Evolutionary conservation across 306 rosid genomes (phyloP), one percentile per base, ranked within the genome.

Genomic region (Quillaja saponaria): DNA sequence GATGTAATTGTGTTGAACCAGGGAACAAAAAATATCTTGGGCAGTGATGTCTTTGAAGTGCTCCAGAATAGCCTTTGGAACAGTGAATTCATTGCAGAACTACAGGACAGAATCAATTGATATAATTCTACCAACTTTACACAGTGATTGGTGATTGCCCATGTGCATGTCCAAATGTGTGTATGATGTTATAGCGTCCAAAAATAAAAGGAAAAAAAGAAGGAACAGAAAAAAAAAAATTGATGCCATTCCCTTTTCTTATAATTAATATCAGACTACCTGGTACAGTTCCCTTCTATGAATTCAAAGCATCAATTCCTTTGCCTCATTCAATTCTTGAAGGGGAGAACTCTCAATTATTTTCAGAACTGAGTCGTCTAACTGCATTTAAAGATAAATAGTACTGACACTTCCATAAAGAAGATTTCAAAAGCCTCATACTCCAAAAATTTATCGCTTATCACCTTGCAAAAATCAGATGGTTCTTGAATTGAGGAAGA

Each of bases 11-110:
- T 47, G 64, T 49, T 57, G 56, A 31, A 90, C 97, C 91, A 87
- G 95, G 66, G 97, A 83, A 57, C 97, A 90, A 65, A 87, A 76
- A 64, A 87, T 85, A 68, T 90, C 96, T 80, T 83, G 87, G 50
- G 96, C 77, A 25, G 89, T 90, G 76, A 85, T 78, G 20, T 48
- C 68, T 79, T 58, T 78, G 83, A 83, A 87, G 70, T 83, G 64
- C 25, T 76, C 84, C n/a, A 85, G 72, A 49, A 34, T 68, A 40
- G 85, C 96, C 83, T 83, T 90, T 16, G 97, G 97, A 65, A 90
- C 87, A 25, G 96, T 71, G 73, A 85, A 90, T 69, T 85, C 97
- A 71, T 90, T 90, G 75, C 95, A 87, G 60, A 83, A 90, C 97
- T 90, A 78, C 76, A 77, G 63, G 39, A 68, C 51, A 33, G n/a